Base-by-base conservation (phyloP, 2,329 filamentous ascomycete species). In the Talaromyces verruculosus region DNA sequence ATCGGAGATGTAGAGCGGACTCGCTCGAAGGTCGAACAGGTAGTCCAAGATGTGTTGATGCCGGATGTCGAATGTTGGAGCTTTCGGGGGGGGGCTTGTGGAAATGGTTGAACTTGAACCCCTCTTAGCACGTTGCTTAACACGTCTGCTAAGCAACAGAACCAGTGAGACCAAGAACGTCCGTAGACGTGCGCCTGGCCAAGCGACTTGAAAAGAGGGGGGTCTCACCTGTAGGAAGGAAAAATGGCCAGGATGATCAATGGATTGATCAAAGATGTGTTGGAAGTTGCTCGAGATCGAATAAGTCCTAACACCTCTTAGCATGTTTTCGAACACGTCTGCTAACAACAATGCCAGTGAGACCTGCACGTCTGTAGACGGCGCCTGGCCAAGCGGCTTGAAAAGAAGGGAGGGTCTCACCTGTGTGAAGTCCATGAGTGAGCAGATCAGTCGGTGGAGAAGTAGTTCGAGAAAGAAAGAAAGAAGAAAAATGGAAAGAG, bases 41-140 rank as follows among this genome's bases (percentile, higher is more conserved):
- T 13, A 17, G 22, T 39, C 13, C 28, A 22, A 58, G n/a, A 11
- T 43, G 13, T 19, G 13, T 59, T 17, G 19, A 25, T 59, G 33
- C 3, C 2, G 35, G 33, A 17, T 39, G 25, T 41, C 11, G 57
- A 59, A 17, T 17, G 35, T 41, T 10, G n/a, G 19, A 39, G 17
- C 6, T 57, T 30, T 58, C 13, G 2, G n/a, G n/a, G n/a, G n/a
- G n/a, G n/a, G n/a, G 19, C 41, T 43, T 43, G 41, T 43, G 33
- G 22, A 57, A 33, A 57, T 35, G 28, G 53, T 57, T 43, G 41
- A 43, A n/a, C 41, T 41, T 61, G 30, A 28, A 53, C 45, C 61
- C 60, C 61, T 63, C 45, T 63, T 39, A 63, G 61, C 45, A 63
- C 30, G 61, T 43, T 59, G 57, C 22, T 43, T 25, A 53, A 45